Conservation (phyloP, 1,284 basidiomycete species). For the Sanghuangporus weigelae region DNA sequence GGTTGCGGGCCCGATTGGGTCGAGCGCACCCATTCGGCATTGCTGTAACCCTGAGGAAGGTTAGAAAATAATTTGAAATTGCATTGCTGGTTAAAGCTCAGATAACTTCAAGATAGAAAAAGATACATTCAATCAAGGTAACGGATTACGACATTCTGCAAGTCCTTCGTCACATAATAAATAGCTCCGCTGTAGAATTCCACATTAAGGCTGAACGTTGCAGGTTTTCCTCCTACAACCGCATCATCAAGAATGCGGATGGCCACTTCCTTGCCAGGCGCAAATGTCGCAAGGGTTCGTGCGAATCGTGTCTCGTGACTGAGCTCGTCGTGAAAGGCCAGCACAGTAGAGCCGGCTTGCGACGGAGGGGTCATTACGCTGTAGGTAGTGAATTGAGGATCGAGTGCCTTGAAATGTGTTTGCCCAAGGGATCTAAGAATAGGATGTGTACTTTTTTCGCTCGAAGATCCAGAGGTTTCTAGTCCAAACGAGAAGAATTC, state of each 20-base stretch:
- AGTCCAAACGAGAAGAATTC: not conserved
- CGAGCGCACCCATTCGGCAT: not conserved
- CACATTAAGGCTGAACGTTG: constrained; percentile 5
- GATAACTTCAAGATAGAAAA: not conserved
- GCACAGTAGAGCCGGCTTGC: constrained; percentile 2
- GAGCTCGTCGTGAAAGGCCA: constrained; percentile 7
- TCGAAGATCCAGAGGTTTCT: not conserved
- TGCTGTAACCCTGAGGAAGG: no score
- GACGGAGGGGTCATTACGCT: constrained; percentile 10
- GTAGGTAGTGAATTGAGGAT: constrained; percentile 3
- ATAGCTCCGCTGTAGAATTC: constrained; percentile 16
- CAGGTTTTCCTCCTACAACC: not conserved
- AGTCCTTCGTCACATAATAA: constrained; percentile 7
- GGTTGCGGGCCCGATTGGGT: not conserved
- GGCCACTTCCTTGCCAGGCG: not conserved
- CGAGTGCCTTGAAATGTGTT: not conserved
- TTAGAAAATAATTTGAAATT: no score
- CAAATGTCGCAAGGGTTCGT: constrained; percentile 5
- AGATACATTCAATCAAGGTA: constrained; percentile 4
- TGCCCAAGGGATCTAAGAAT: not conserved
- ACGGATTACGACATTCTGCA: not conserved
- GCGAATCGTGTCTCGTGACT: not conserved
- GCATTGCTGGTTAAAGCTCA: no score
- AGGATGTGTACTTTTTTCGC: not conserved
- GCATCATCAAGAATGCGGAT: not conserved